Evolutionary conservation across 371 early-diverging fungal genomes (phyloP).

Genomic region (Mortierella sp.): DNA sequence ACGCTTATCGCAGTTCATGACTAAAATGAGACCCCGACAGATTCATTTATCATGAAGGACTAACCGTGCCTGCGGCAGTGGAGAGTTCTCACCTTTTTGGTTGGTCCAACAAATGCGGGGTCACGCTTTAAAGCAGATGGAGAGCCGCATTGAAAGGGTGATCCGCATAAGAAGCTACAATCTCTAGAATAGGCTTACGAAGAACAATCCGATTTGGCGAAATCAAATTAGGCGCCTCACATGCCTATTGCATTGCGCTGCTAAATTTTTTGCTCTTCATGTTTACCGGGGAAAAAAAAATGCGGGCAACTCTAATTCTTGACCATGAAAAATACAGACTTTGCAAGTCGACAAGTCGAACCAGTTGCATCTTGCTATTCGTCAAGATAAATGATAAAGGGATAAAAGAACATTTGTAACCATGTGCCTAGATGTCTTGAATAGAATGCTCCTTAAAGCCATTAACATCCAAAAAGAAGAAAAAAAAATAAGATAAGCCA

Average conservation of each 20-base stretch:
- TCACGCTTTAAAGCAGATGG: neutral
- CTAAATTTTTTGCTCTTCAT: neutral
- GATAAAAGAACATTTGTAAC: neutral
- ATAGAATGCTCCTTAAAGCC: no score
- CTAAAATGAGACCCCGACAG: neutral
- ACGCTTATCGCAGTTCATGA: neutral
- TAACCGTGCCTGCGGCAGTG: neutral
- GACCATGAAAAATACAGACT: neutral
- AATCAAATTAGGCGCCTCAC: conserved; percentile 8
- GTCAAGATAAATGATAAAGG: neutral
- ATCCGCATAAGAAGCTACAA: no score
- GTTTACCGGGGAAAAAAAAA: conserved; percentile 15
- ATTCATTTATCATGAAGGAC: neutral
- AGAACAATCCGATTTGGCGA: neutral
- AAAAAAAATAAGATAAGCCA: neutral
- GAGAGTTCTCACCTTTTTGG: conserved; percentile 29
- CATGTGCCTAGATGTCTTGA: neutral
- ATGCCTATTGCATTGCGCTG: neutral
- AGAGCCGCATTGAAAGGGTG: neutral
- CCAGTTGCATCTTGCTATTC: neutral
- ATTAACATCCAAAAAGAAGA: neutral
- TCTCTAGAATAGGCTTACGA: neutral
- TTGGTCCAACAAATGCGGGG: conserved; percentile 39
- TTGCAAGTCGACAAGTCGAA: neutral
- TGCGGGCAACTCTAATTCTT: conserved; percentile 37